Base-by-base conservation (phyloP, 371 early-diverging fungal species). In the Fennellomyces sp. region DNA sequence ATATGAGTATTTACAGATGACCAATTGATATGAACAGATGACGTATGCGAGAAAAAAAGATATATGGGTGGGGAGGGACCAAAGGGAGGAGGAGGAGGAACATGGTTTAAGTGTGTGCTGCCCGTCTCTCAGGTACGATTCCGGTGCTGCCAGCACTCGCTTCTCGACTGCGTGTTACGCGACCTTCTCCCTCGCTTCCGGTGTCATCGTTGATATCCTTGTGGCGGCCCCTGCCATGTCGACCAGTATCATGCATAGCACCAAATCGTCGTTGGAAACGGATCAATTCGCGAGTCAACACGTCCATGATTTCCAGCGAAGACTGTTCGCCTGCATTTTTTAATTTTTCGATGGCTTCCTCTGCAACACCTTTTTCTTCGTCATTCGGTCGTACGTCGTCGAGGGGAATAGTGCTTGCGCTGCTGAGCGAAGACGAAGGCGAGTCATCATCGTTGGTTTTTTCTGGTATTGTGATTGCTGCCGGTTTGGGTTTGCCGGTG, bases 241-340 rank as follows among this genome's bases (percentile, higher is more conserved):
- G 47, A 15, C 27, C 45, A 45, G 23, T 12, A 26, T 42, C 48
- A 33, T 52, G 52, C 11, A 42, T 39, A 3, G 59, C 8, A 5
- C 61, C 61, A 29, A 61, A 66, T 26, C 62, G 69, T 39, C 66
- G 69, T 50, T 81, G 78, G 36, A 81, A 81, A 21, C 63, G 68
- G 23, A 81, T 64, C 59, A 81, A 31, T 41, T 77, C 78, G 2
- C 67, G 64, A 0, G 76, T 70, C n/a, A 81, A 61, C 52, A 66
- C 70, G 60, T 77, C 68, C 70, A 81, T 81, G 47, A 70, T 70
- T 13, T 77, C 81, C 50, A 77, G 47, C 4, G 78, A 68, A 5
- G 75, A 71, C 31, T 65, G 61, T 48, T 65, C 65, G 33, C 56
- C 61, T 47, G 50, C 25, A 25, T 54, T 61, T 23, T 26, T 47